Evolutionary conservation across 2,329 filamentous ascomycete species (phyloP), one percentile per base, ranked within the genome.

Genomic region (Penicillium glabrum): DNA sequence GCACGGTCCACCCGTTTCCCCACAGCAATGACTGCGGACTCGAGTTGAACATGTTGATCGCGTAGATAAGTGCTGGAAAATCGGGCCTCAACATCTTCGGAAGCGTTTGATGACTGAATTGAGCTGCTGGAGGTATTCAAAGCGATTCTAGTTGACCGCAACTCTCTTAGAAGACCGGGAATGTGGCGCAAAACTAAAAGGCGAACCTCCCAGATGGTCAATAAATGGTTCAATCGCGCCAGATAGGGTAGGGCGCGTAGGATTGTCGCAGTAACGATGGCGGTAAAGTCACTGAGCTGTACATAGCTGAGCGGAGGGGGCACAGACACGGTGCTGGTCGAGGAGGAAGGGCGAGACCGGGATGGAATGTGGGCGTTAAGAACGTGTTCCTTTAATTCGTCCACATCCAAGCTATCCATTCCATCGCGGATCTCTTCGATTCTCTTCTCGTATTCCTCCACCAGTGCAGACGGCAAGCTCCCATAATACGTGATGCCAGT

Each of bases 381-480:
- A 63, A 97, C 89, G 69, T 93, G 90, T 45, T 84, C 86, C 77
- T 99, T 98, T 70, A 99, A 87, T 61, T 96, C 91, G 68, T 98
- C 77, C 59, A 80, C 75, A 37, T 74, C 73, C 37, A 79, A 62
- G 57, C 67, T 70, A 5, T 79, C 76, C 64, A 78, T 73, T 44
- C 70, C 75, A 61, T 79, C 76, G 48, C 72, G 82, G 57, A 98
- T 96, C 61, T 89, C 84, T 52, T 90, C 87, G 13, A 96, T 80
- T 39, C 93, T 85, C 55, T 74, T 77, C 67, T 95, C 89, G 72
- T 95, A 93, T 49, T 78, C 77, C 46, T 82, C 75, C 1, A 96
- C 85, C 37, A 89, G 81, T 16, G 79, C 73, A 2, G 83, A 82
- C 0, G 84, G 83, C 35, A 98, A 76, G 68, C 89, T 89, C 5